Base-by-base conservation (phyloP, 371 early-diverging fungal genomes). In the Aphelidium insulamus region DNA sequence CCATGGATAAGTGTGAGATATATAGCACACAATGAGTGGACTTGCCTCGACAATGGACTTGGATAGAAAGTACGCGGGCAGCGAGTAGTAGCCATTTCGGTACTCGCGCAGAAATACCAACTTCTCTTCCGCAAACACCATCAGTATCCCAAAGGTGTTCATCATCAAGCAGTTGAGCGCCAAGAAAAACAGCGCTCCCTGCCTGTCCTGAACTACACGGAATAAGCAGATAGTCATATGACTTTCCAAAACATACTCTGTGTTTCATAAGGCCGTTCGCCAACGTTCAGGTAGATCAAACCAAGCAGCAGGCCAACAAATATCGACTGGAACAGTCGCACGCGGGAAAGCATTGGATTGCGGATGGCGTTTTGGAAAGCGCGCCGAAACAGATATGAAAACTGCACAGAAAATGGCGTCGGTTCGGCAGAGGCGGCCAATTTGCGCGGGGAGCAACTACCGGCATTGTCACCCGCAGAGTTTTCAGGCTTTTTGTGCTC, bases 151-250 rank as follows among this genome's bases (percentile, higher is more conserved):
- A 24, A 68, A 39, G 14, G 50, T 45, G 14, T 49, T 44, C 31
- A 46, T 40, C 8, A 64, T 49, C 26, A 57, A 47, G 28, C 54
- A 54, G 12, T 58, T 49, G 32, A 62, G 38, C 18, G 44, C 26
- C 32, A 62, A 35, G 39, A 71, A 70, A 46, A 74, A 74, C 34
- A 69, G 35, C 1, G 60, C 55, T 3, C 74, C 74, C 3, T 51
- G 45, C 18, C 58, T 50, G 41, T 75, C 62, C 49, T 71, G n/a
- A n/a, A n/a, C n/a, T n/a, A n/a, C n/a, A n/a, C n/a, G n/a, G n/a
- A n/a, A n/a, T n/a, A n/a, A n/a, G n/a, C n/a, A n/a, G n/a, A n/a
- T n/a, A n/a, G n/a, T n/a, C n/a, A n/a, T n/a, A n/a, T n/a, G n/a
- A n/a, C n/a, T n/a, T n/a, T n/a, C n/a, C n/a, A n/a, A n/a, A n/a